A percentile compares a stretch with the other conserved stretches of the same genome.
Evolutionary conservation across 1,139 yeast genomes (phyloP).

Genomic region (Taphrina flavorubra): DNA sequence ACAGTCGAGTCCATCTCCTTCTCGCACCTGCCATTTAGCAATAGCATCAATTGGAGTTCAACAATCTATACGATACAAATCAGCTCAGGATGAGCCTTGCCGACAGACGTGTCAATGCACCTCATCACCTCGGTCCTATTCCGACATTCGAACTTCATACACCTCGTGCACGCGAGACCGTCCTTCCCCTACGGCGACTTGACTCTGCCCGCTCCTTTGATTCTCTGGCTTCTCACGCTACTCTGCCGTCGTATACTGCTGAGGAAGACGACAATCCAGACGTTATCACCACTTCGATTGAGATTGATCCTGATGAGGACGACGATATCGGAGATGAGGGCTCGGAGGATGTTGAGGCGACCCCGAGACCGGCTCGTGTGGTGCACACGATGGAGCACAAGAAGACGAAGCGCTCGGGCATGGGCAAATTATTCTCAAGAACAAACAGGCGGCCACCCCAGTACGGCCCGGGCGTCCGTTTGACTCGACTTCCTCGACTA

Average conservation of each 20-base stretch:
- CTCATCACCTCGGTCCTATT: conserved; percentile 7
- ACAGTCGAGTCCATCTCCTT: too few species aligned
- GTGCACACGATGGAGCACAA: not conserved
- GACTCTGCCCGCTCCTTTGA: conserved; percentile 3
- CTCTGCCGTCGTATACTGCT: conserved; percentile 24
- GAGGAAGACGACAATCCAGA: conserved; percentile 29
- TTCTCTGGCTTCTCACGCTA: conserved; percentile 4
- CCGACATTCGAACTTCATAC: conserved; percentile 25
- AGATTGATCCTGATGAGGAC: conserved; percentile 28
- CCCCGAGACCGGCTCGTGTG: conserved; percentile 11
- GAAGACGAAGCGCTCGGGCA: conserved; percentile 12
- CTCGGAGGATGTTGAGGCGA: conserved; percentile 5
- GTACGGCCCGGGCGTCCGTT: conserved; percentile 18
- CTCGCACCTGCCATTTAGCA: too few species aligned
- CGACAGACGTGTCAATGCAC: conserved; percentile 23
- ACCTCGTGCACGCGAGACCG: conserved; percentile 6
- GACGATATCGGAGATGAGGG: not conserved
- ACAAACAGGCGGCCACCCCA: not conserved
- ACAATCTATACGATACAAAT: not conserved
- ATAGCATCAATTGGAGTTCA: not conserved
- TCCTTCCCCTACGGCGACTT: not conserved
- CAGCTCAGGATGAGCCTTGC: conserved; percentile 21
- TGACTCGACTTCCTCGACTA: conserved; percentile 16
- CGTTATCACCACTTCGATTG: conserved; percentile 36
- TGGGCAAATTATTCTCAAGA: conserved; percentile 18